Evolutionary conservation across 1,284 basidiomycete genomes (phyloP).

Genomic region (Leccinum pallidistipes): DNA sequence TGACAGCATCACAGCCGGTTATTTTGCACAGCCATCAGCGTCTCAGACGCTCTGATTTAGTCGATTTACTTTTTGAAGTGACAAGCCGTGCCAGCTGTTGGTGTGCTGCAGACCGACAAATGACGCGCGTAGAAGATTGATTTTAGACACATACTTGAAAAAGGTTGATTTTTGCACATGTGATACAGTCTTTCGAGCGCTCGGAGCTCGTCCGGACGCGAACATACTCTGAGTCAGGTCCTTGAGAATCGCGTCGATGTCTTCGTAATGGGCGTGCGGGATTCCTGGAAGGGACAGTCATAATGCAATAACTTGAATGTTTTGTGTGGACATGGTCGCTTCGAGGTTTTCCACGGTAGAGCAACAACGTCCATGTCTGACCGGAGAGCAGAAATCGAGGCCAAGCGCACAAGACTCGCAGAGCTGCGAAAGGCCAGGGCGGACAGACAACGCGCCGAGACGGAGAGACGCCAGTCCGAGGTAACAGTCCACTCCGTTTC

Average conservation of each 20-base stretch:
- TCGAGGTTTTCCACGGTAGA: constrained; percentile 21
- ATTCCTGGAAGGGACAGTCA: constrained; percentile 25
- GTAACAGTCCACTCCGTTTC: constrained; percentile 28
- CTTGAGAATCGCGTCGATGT: constrained; percentile 59
- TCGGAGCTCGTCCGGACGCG: constrained; percentile 48
- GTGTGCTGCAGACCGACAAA: too few species aligned
- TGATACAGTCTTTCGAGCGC: constrained; percentile 49
- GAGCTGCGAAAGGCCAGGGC: constrained; percentile 76
- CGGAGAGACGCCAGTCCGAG: constrained; percentile 52
- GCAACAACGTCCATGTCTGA: constrained; percentile 41
- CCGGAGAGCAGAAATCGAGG: constrained; percentile 84
- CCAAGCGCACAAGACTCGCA: constrained; percentile 86
- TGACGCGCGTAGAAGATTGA: too few species aligned
- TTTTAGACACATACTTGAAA: too few species aligned
- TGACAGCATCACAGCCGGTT: too few species aligned
- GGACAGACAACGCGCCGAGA: constrained; percentile 63
- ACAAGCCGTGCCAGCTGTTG: too few species aligned
- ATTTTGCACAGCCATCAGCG: too few species aligned
- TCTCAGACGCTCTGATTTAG: too few species aligned
- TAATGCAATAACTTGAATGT: constrained; percentile 9
- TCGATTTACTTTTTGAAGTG: too few species aligned
- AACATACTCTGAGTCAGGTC: constrained; percentile 52
- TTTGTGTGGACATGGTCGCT: too few species aligned
- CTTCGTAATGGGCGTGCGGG: constrained; percentile 32
- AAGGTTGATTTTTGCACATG: too few species aligned